Percentiles rank a stretch among this genome's conserved stretches.
Evolutionary conservation across 176 grass and related monocot species (phyloP).

Genomic region (Cenchrus americanus): DNA sequence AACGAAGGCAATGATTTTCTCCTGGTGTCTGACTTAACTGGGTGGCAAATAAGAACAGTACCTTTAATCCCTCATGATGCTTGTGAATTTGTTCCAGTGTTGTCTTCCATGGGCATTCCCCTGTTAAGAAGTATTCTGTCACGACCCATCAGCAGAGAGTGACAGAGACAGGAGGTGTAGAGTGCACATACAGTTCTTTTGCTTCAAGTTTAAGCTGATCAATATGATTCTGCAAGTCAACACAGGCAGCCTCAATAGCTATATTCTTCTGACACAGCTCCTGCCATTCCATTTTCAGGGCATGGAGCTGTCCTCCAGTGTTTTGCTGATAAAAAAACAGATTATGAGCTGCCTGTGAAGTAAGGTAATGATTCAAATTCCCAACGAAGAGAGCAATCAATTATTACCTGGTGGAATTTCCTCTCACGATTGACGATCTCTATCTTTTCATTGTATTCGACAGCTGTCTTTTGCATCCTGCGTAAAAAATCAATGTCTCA

Average conservation of each 20-base stretch:
- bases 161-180: neutral
- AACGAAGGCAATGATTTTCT: neutral
- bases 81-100: slow-evolving; percentile 39
- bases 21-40: neutral
- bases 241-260: slow-evolving; percentile 81
- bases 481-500: slow-evolving; percentile 23
- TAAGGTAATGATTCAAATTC: slow-evolving; percentile 16
- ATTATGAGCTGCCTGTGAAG: slow-evolving; percentile 28
- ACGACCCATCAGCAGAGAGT: neutral
- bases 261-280: slow-evolving; percentile 91
- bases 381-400: neutral
- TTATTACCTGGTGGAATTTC: slow-evolving; percentile 90
- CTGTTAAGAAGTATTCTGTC: slow-evolving; percentile 41
- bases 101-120: slow-evolving; percentile 61
- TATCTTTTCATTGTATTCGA: slow-evolving; percentile 89
- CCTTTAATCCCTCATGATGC: slow-evolving; percentile 44
- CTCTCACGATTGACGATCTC: slow-evolving; percentile 92
- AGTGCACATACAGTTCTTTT: slow-evolving; percentile 62
- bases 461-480: slow-evolving; percentile 82
- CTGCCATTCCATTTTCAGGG: slow-evolving; percentile 82
- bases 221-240: slow-evolving; percentile 74
- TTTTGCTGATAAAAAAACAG: slow-evolving; percentile 76
- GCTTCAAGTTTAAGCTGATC: slow-evolving; percentile 73
- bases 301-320: slow-evolving; percentile 76
- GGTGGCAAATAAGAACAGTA: slow-evolving; percentile 12